Percentiles rank a stretch among this genome's conserved stretches.
These are phyloP conservation scores for Blumeria hordei DNA, from an alignment of 2,329 filamentous ascomycete species.

Conservation along the genomic window DNA sequence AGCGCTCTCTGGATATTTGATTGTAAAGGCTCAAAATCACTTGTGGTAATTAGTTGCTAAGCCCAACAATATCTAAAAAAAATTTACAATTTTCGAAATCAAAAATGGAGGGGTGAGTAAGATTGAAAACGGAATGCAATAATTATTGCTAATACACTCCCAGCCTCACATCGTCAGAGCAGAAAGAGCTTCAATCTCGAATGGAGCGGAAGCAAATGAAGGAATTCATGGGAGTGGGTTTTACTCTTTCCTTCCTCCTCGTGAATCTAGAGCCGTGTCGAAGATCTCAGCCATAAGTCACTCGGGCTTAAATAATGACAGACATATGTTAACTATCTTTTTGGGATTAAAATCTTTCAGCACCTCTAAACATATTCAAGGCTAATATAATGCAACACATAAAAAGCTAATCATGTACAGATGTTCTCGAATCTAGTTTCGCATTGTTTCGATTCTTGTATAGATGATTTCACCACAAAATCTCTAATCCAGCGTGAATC, in stretches of 20 bases:
- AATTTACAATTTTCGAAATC: no score
- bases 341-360: neutral
- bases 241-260: conserved; percentile 4
- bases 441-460: conserved; percentile 87
- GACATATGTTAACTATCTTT: neutral
- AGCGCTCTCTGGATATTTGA: no score
- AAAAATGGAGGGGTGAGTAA: no score
- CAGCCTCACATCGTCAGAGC: conserved; percentile 31
- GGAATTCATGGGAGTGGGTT: conserved; percentile 85
- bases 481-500: conserved; percentile 70
- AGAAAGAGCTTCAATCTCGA: conserved; percentile 77
- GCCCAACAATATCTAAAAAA: no score
- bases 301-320: neutral
- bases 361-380: neutral
- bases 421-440: conserved; percentile 47
- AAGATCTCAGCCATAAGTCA: neutral
- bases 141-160: neutral
- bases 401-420: conserved; percentile 14
- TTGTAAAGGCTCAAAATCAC: no score
- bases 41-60: no score
- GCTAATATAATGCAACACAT: no score
- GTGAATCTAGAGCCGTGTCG: neutral
- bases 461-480: conserved; percentile 98
- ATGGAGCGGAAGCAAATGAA: conserved; percentile 98
- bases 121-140: no score